These are phyloP conservation scores for Talaromyces islandicus DNA, from an alignment of 2,329 filamentous ascomycete species.

Conservation along the genomic window DNA sequence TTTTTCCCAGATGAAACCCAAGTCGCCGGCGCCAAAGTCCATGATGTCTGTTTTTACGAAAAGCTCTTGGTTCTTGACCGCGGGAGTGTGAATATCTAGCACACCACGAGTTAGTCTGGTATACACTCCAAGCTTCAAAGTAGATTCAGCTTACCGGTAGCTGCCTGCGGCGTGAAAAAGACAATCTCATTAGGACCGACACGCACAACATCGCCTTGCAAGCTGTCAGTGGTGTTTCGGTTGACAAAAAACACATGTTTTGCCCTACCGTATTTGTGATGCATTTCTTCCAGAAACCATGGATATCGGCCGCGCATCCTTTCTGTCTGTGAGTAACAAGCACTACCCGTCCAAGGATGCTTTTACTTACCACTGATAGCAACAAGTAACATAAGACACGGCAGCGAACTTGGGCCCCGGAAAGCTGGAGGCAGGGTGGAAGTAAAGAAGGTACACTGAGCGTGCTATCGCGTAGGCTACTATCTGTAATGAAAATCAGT, in stretches of 20 bases:
- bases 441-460: not conserved
- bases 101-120: not conserved
- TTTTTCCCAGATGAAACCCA: constrained; percentile 14
- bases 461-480: not conserved
- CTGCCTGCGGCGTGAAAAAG: constrained; percentile 16
- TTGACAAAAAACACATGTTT: not conserved
- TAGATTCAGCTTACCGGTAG: constrained; percentile 12
- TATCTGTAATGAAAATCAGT: not conserved
- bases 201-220: constrained; percentile 20
- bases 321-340: not conserved
- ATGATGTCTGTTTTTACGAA: constrained; percentile 15
- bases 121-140: too few species aligned
- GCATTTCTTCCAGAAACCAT: not conserved
- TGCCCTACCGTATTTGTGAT: not conserved
- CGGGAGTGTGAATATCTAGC: constrained; percentile 11
- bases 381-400: not conserved
- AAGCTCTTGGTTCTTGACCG: constrained; percentile 10
- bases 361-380: constrained; percentile 3
- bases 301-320: constrained; percentile 1
- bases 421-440: constrained; percentile 1
- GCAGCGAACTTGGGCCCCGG: constrained; percentile 1
- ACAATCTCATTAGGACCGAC: constrained; percentile 28
- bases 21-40: constrained; percentile 13
- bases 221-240: not conserved
- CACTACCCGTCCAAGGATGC: too few species aligned